These are phyloP conservation scores for Diphasiastrum complanatum DNA, from an alignment of 83 land plant genomes.

Conservation along the genomic window DNA sequence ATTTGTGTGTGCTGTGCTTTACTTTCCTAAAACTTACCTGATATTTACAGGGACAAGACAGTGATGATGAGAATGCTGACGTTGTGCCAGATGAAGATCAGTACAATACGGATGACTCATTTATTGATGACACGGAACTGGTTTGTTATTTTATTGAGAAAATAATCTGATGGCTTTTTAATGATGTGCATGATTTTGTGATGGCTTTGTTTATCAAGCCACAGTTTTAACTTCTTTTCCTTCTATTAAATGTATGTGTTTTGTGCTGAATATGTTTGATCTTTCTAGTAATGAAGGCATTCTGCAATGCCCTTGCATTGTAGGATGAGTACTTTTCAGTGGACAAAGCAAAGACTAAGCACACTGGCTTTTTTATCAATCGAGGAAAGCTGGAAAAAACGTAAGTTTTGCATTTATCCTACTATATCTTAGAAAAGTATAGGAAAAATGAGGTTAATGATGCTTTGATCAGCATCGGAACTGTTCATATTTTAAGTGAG, in stretches of 20 bases:
- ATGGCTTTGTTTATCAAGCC: no score
- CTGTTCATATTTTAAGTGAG: no score
- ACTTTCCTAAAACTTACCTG: not conserved
- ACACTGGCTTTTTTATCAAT: slow-evolving; percentile 90
- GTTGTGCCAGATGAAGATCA: slow-evolving; percentile 92
- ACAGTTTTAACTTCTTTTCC: slow-evolving; percentile 2
- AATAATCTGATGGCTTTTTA: not conserved
- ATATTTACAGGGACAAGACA: slow-evolving; percentile 56
- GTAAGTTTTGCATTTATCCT: no score
- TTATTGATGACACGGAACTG: slow-evolving; percentile 91
- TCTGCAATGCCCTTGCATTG: no score
- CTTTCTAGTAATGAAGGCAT: no score
- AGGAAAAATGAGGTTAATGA: no score
- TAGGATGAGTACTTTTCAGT: slow-evolving; percentile 96
- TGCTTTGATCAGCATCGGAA: no score
- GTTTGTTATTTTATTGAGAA: slow-evolving; percentile 32
- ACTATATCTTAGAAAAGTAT: no score
- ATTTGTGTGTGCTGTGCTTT: no score
- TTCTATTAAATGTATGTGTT: not conserved
- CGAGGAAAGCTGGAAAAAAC: slow-evolving; percentile 78
- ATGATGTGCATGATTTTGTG: slow-evolving; percentile 1
- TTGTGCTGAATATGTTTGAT: no score
- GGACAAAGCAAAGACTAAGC: slow-evolving; percentile 76
- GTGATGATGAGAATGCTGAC: slow-evolving; percentile 79
- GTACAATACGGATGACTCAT: slow-evolving; percentile 96